A percentile compares a stretch with the other conserved stretches of the same genome.
Conservation (phyloP, 2,329 filamentous ascomycete genomes). For the Fusarium metavorans region DNA sequence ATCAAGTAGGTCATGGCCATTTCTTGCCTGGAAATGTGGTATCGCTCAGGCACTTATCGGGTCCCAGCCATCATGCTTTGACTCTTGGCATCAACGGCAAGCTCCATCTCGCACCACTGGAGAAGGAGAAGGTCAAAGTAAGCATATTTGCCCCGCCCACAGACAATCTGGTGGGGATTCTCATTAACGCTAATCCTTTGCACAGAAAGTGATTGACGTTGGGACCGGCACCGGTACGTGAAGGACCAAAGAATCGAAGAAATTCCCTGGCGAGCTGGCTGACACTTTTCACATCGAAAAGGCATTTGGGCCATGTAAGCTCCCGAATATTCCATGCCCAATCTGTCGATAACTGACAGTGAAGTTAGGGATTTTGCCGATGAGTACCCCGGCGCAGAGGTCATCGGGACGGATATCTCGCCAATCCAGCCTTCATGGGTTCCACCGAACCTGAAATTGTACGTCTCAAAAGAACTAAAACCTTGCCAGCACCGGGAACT, state of each 20-base stretch:
- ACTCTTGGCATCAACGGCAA: not conserved
- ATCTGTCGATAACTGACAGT: not conserved
- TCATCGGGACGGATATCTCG: not conserved
- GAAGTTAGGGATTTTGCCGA: not conserved
- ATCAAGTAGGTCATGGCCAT: not conserved
- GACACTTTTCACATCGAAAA: not conserved
- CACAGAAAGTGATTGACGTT: slow-evolving; percentile 1
- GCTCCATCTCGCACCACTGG: not conserved
- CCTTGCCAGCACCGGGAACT: not conserved
- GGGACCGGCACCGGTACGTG: not conserved
- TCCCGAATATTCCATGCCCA: not conserved
- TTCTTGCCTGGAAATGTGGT: not conserved
- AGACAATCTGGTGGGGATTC: not conserved
- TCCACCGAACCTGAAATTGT: not conserved
- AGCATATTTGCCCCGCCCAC: not conserved
- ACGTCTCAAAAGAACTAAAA: not conserved
- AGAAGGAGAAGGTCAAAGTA: slow-evolving; percentile 1
- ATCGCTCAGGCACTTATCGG: not conserved
- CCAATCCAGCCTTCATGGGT: not conserved
- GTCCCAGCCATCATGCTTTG: not conserved
- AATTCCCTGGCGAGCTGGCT: too few relatives aligned
- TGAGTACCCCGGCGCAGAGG: not conserved
- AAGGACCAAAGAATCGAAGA: too few relatives aligned
- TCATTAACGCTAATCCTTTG: not conserved
- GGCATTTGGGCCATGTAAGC: not conserved